Evolutionary conservation across 2,329 filamentous ascomycete genomes (phyloP), one percentile per base, ranked within the genome.

Genomic region (Delphinella strobiligena): DNA sequence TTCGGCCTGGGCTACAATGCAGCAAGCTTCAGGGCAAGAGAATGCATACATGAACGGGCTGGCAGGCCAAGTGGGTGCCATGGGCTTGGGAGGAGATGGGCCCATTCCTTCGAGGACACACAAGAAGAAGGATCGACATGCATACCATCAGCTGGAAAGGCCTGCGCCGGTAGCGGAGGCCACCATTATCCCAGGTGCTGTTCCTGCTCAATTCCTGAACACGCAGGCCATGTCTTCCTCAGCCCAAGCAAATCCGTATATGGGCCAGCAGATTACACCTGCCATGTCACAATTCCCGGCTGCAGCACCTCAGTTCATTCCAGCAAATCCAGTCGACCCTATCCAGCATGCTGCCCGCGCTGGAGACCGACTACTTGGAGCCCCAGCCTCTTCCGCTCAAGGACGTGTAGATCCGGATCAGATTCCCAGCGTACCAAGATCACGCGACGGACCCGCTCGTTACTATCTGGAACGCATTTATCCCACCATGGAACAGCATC

Each of bases 51-150:
- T 65, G 47, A 55, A 50, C 53, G 68, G 66, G 12, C 58, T 86
- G 44, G 71, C 78, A 34, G 72, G 77, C 40, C 86, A 93, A 60
- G 82, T 93, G 80, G 79, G 80, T 31, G 78, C 77, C 44, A 75
- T 93, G 72, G 78, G 71, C 31, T 66, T 93, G 49, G 76, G 62
- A 42, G 71, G 54, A 43, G 59, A 59, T 45, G 63, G 58, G 47
- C 64, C 77, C 29, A 58, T 51, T 44, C 60, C 60, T 44, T 59
- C 60, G 47, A 66, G 76, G 29, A 61, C 66, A 37, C 82, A 70
- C 61, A 85, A 88, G 71, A 96, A 94, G 76, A 95, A 94, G 72
- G 82, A 95, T 59, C 77, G 86, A 44, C 89, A 96, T 63, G 89
- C 88, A 47, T 83, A 93, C 61, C 89, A 96, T 60, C 80, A 77